Evolutionary conservation across 495 filamentous ascomycete genomes (phyloP).

Genomic region (Aspergillus avenaceus): DNA sequence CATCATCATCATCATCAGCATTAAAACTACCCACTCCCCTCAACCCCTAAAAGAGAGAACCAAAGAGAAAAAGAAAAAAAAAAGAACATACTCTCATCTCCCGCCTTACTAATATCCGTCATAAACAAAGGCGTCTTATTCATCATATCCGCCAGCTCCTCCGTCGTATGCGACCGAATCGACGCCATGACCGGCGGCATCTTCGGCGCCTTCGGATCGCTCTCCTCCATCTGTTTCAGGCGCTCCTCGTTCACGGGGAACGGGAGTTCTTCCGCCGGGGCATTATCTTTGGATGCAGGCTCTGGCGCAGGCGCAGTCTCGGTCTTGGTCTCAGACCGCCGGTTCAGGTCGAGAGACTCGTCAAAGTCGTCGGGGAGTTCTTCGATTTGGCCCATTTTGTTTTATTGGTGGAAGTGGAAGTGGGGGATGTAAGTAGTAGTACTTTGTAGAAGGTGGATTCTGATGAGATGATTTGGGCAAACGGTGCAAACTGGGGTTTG

Average conservation of each 20-base stretch:
- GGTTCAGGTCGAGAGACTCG: slow-evolving; percentile 39
- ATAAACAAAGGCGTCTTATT: slow-evolving; percentile 90
- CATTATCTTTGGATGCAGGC: slow-evolving; percentile 10
- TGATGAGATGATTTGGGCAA: slow-evolving; percentile 22
- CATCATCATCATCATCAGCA: not conserved
- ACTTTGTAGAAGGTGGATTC: not conserved
- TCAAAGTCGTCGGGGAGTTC: slow-evolving; percentile 50
- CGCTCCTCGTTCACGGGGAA: slow-evolving; percentile 42
- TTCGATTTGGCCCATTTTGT: slow-evolving; percentile 37
- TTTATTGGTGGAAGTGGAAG: not conserved
- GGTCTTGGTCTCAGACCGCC: slow-evolving; percentile 18
- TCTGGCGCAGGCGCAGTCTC: no score
- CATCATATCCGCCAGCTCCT: slow-evolving; percentile 69
- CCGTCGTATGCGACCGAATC: slow-evolving; percentile 56
- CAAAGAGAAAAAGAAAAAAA: slow-evolving; percentile 5
- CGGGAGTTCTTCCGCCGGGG: slow-evolving; percentile 30
- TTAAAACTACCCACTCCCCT: no score
- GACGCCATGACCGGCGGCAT: slow-evolving; percentile 59
- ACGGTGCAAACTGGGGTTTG: slow-evolving; percentile 35
- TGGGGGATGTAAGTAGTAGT: not conserved
- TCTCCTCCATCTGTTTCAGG: slow-evolving; percentile 28
- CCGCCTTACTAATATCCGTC: slow-evolving; percentile 76
- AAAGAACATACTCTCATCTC: slow-evolving; percentile 44
- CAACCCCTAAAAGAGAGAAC: not conserved
- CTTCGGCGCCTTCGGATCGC: slow-evolving; percentile 30